Percentiles rank a stretch among this genome's conserved stretches.
These are phyloP conservation scores for Aspergillus candidus DNA, from an alignment of 2,329 filamentous ascomycete species.

Conservation along the genomic window DNA sequence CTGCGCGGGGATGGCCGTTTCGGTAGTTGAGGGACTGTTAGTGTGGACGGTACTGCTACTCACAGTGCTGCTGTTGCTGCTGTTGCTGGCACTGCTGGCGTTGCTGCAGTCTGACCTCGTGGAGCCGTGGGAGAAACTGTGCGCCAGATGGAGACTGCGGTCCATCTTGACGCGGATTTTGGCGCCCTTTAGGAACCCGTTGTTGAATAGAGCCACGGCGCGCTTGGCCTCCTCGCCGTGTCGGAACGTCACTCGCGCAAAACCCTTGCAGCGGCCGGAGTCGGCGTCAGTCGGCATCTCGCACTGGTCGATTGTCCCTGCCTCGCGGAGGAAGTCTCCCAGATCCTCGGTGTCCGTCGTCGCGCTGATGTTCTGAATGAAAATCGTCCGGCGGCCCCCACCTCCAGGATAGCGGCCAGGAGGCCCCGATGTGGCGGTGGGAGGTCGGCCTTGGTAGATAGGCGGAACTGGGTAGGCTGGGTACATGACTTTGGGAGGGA, in stretches of 20 bases:
- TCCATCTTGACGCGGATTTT: conserved; percentile 31
- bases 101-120: too few relatives aligned
- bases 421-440: conserved; percentile 7
- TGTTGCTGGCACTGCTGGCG: too few relatives aligned
- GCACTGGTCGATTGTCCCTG: conserved; percentile 28
- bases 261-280: conserved; percentile 16
- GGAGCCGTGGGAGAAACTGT: not conserved
- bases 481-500: conserved; percentile 6
- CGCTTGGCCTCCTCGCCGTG: conserved; percentile 31
- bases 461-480: conserved; percentile 5
- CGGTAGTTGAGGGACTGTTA: too few relatives aligned
- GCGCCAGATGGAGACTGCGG: conserved; percentile 12
- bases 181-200: conserved; percentile 26
- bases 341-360: conserved; percentile 26
- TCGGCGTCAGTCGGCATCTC: conserved; percentile 23
- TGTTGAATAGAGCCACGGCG: conserved; percentile 30
- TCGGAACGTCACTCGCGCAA: conserved; percentile 27
- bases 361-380: conserved; percentile 25
- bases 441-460: conserved; percentile 4
- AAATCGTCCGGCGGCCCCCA: conserved; percentile 15
- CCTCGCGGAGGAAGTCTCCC: conserved; percentile 22
- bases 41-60: too few relatives aligned
- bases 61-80: too few relatives aligned
- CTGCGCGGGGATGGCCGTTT: too few relatives aligned
- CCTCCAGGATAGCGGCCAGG: conserved; percentile 1